Base-by-base conservation (phyloP, 1,284 basidiomycete genomes). In the Trichosporon sp. region DNA sequence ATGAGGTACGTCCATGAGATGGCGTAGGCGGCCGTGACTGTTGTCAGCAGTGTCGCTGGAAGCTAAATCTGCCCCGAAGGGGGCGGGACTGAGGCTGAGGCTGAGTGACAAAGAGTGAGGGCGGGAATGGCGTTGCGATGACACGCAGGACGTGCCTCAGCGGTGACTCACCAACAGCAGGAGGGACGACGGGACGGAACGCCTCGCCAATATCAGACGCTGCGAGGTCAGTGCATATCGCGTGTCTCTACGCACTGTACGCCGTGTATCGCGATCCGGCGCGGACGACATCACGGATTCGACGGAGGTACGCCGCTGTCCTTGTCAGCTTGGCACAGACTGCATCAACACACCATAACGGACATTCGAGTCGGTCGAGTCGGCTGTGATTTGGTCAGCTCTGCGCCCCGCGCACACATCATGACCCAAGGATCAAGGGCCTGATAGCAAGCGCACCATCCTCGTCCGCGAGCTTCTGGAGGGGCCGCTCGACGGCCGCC, bases 161-260 rank as follows among this genome's bases (percentile, higher is more conserved):
- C 10, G 19, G 19, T 16, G 2, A 73, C 76, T 66, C 61, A 77
- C 76, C 92, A 13, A 91, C 71, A 70, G 82, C 85, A 0, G 92
- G 90, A 16, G 86, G 86, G 3, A 95, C 90, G 37, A 95, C 86
- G 1, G 93, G 93, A 31, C 93, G 85, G 80, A 96, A 94, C 0
- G 92, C 91, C 80, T 96, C 94, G 63, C 94, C 94, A 33, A 96
- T 82, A 75, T 96, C 93, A 80, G 89, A 91, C 23, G 91, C 78
- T 91, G 85, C 10, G 80, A 19, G 70, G 65, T 70, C 63, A 70
- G 71, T 61, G 59, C 29, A 36, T 63, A 46, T 37, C 46, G 44
- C 4, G n/a, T 1, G 21, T n/a, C 4, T 46, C 21, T 0, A 82
- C 86, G 67, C 81, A 90, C 89, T 83, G 69, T 91, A 92, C 65